A percentile compares a stretch with the other conserved stretches of the same genome.
These are phyloP conservation scores for Brassica rapa DNA, from an alignment of 345 rosid genomes.

Conservation along the genomic window DNA sequence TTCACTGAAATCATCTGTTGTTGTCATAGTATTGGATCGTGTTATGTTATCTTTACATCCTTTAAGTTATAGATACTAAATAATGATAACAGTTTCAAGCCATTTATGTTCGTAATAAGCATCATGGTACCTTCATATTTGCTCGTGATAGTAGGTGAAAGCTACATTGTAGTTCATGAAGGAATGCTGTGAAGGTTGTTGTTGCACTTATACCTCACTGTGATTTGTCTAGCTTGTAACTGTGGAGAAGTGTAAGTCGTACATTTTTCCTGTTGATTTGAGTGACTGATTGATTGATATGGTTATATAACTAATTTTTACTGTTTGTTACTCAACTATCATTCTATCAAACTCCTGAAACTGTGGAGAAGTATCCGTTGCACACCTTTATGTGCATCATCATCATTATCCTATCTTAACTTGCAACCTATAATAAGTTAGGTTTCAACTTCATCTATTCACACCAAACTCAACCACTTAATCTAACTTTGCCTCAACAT, in stretches of 20 bases:
- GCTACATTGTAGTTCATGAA: not conserved
- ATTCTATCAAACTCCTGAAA: not conserved
- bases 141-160: not conserved
- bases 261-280: not conserved
- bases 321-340: conserved; percentile 14
- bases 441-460: conserved; percentile 32
- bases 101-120: not conserved
- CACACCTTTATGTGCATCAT: not conserved
- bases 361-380: conserved; percentile 24
- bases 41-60: conserved; percentile 7
- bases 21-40: not conserved
- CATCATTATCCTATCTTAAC: conserved; percentile 6
- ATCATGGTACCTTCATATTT: not conserved
- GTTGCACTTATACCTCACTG: not conserved
- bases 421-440: not conserved
- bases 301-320: conserved; percentile 24
- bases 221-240: not conserved
- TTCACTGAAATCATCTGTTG: not conserved
- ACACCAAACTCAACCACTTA: conserved; percentile 27
- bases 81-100: conserved; percentile 5
- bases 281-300: conserved; percentile 15
- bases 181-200: not conserved
- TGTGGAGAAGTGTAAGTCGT: not conserved
- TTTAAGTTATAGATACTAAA: not conserved
- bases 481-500: conserved; percentile 11